phyloP scores from a whole-genome alignment of 1,284 basidiomycete species.

The Leccinum insigne region DNA sequence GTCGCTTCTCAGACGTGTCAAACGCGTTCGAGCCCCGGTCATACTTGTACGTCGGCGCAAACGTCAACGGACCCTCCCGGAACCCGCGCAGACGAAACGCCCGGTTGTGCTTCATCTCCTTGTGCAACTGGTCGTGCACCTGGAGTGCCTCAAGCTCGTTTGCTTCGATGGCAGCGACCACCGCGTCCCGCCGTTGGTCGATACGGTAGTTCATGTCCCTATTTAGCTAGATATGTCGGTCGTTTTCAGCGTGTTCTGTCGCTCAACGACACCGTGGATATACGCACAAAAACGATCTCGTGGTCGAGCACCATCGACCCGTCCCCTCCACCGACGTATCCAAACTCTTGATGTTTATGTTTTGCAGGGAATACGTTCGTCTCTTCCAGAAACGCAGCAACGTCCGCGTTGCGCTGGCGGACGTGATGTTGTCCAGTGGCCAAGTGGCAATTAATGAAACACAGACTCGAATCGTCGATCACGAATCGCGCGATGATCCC shows the following conservation, averaged over 20 bases:
- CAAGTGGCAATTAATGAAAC: slow-evolving; percentile 95
- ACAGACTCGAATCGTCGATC: slow-evolving; percentile 89
- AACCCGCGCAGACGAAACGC: slow-evolving; percentile 86
- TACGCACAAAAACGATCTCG: slow-evolving; percentile 87
- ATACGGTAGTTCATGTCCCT: slow-evolving; percentile 95
- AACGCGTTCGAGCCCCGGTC: slow-evolving; percentile 78
- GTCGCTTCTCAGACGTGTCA: slow-evolving; percentile 86
- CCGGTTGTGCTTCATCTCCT: slow-evolving; percentile 86
- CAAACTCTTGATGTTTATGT: slow-evolving; percentile 43
- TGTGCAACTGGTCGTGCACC: slow-evolving; percentile 85
- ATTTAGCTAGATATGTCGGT: slow-evolving; percentile 50
- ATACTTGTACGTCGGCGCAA: slow-evolving; percentile 96
- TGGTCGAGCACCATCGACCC: slow-evolving; percentile 96
- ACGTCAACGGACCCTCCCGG: slow-evolving; percentile 79
- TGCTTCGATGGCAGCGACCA: slow-evolving; percentile 66
- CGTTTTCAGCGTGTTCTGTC: neutral
- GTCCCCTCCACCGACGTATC: slow-evolving; percentile 89
- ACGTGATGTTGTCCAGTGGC: slow-evolving; percentile 91
- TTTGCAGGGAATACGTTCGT: slow-evolving; percentile 63
- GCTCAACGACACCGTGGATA: neutral
- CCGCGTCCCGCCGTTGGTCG: slow-evolving; percentile 84
- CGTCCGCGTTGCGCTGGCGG: slow-evolving; percentile 82
- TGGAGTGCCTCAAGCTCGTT: slow-evolving; percentile 68
- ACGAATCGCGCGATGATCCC: slow-evolving; percentile 91
- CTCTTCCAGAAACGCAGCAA: slow-evolving; percentile 85